These are phyloP conservation scores for Gonapodya prolifera DNA, from an alignment of 192 early-diverging fungal species.

Conservation along the genomic window DNA sequence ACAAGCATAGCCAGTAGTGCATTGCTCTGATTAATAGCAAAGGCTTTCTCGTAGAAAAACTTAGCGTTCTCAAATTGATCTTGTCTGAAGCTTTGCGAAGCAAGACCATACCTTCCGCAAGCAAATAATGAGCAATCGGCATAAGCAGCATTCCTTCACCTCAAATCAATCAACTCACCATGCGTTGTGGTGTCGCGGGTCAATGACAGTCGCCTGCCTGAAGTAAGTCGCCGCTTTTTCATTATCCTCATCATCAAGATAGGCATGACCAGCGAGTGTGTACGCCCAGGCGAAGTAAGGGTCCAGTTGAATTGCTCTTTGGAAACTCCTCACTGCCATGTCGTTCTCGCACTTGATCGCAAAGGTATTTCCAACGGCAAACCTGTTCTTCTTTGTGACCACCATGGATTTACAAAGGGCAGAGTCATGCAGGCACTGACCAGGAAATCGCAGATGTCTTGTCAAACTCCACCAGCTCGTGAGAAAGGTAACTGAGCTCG, in stretches of 20 bases:
- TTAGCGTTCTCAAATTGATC: constrained; percentile 62
- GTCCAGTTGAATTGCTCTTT: constrained; percentile 50
- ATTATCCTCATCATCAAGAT: constrained; percentile 53
- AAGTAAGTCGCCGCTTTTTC: constrained; percentile 64
- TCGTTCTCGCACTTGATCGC: constrained; percentile 64
- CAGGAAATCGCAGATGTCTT: constrained; percentile 66
- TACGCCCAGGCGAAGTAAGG: constrained; percentile 62
- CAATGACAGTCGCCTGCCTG: constrained; percentile 52
- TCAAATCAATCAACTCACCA: constrained; percentile 40
- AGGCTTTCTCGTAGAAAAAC: constrained; percentile 56
- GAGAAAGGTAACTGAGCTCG: constrained; percentile 57
- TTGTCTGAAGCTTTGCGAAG: constrained; percentile 50
- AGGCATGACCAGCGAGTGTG: constrained; percentile 76
- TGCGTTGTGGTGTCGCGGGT: constrained; percentile 70
- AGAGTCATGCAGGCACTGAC: constrained; percentile 18
- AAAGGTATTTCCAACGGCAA: constrained; percentile 57
- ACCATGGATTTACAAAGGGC: not conserved
- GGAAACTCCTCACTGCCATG: constrained; percentile 61
- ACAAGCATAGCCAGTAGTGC: constrained; percentile 56
- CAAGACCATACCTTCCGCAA: constrained; percentile 59
- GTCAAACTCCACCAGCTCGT: constrained; percentile 54
- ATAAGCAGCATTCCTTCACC: not conserved
- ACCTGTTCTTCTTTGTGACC: constrained; percentile 13
- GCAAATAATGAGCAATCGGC: not conserved
- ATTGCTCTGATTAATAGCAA: constrained; percentile 59